These are phyloP conservation scores for Phytophthora multivora DNA, from an alignment of 352 stramenopile species.

Conservation along the genomic window DNA sequence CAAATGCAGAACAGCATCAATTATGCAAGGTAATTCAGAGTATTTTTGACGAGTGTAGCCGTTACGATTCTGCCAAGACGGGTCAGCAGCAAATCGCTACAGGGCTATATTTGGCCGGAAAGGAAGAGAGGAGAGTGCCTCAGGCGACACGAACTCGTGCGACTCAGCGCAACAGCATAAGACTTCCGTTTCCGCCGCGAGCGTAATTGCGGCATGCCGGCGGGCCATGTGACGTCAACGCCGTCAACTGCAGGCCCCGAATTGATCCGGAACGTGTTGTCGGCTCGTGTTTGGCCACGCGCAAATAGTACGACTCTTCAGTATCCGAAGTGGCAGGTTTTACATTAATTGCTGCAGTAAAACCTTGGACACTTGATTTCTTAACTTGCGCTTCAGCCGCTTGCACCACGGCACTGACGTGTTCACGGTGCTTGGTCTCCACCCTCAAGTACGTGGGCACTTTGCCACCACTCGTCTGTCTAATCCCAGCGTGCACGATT, in stretches of 20 bases:
- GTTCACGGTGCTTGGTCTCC: conserved; percentile 13
- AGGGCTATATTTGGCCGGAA: conserved; percentile 1
- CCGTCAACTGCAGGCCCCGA: conserved; percentile 1
- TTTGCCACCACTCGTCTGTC: conserved; percentile 12
- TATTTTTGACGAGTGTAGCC: background rate
- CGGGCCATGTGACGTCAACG: background rate
- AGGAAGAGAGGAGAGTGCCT: background rate
- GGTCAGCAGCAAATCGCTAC: background rate
- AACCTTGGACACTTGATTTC: conserved; percentile 9
- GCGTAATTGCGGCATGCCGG: conserved; percentile 1
- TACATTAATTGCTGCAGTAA: background rate
- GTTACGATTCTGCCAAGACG: background rate
- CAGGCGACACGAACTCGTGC: conserved; percentile 5
- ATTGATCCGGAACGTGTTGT: conserved; percentile 7
- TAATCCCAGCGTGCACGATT: conserved; percentile 11
- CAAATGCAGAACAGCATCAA: background rate
- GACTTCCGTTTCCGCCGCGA: background rate
- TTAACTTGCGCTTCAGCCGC: conserved; percentile 21
- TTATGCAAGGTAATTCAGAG: background rate
- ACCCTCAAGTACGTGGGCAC: conserved; percentile 18
- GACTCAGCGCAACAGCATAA: conserved; percentile 1
- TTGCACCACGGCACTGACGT: conserved; percentile 19
- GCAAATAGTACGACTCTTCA: background rate
- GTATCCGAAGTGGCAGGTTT: conserved; percentile 3
- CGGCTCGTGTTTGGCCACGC: conserved; percentile 1